Evolutionary conservation across 2,329 filamentous ascomycete species (phyloP).

Genomic region (Fusarium sp.): DNA sequence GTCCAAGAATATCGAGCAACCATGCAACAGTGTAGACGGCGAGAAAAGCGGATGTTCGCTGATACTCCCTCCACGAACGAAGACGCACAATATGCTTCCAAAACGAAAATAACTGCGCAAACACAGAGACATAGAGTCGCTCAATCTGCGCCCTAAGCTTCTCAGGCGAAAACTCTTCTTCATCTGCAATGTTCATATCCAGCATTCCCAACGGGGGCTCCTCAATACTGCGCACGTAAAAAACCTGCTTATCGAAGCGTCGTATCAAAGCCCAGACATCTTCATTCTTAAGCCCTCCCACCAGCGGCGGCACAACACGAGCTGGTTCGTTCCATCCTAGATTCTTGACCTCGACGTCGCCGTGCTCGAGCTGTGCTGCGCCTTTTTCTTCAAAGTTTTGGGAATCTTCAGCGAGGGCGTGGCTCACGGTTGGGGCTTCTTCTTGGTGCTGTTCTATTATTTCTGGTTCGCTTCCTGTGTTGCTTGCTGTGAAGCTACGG

Average conservation of each 20-base stretch:
- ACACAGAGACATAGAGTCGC: slow-evolving; percentile 83
- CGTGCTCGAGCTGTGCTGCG: slow-evolving; percentile 59
- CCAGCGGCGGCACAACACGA: slow-evolving; percentile 69
- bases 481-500: slow-evolving; percentile 31
- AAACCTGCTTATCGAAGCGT: slow-evolving; percentile 79
- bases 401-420: slow-evolving; percentile 53
- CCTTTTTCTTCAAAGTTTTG: slow-evolving; percentile 56
- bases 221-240: slow-evolving; percentile 75
- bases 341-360: slow-evolving; percentile 69
- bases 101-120: slow-evolving; percentile 73
- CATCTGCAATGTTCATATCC: slow-evolving; percentile 83
- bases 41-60: slow-evolving; percentile 74
- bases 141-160: slow-evolving; percentile 84
- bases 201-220: slow-evolving; percentile 70
- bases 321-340: slow-evolving; percentile 77
- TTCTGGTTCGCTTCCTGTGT: slow-evolving; percentile 47
- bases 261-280: slow-evolving; percentile 79
- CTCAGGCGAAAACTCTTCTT: slow-evolving; percentile 87
- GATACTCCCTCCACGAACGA: slow-evolving; percentile 81
- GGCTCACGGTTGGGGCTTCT: slow-evolving; percentile 52
- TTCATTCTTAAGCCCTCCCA: slow-evolving; percentile 77
- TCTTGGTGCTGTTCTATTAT: slow-evolving; percentile 46
- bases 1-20: slow-evolving; percentile 77
- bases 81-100: slow-evolving; percentile 82
- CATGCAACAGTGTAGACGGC: slow-evolving; percentile 73